Evolutionary conservation across 257 asterid species (phyloP).

Genomic region (Osmanthus fragrans): DNA sequence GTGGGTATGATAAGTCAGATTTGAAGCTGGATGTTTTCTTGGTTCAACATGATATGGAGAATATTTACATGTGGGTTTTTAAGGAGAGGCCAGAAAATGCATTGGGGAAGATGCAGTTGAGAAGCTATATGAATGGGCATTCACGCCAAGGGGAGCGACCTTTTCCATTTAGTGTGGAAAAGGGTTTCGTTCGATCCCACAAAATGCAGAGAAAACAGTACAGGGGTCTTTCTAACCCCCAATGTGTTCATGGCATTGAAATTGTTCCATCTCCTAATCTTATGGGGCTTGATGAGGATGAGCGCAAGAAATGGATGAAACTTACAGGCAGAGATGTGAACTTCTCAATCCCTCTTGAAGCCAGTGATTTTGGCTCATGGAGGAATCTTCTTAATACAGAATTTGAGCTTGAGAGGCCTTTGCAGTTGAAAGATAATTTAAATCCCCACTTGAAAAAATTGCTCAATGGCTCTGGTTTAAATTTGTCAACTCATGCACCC

Average conservation of each 20-base stretch:
- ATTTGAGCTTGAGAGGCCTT: slow-evolving; percentile 41
- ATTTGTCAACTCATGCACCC: slow-evolving; percentile 20
- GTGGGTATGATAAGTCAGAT: slow-evolving; percentile 44
- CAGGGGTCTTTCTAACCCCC: slow-evolving; percentile 51
- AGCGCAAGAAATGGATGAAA: slow-evolving; percentile 51
- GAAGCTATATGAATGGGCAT: slow-evolving; percentile 56
- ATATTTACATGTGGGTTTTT: slow-evolving; percentile 59
- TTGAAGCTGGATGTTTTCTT: slow-evolving; percentile 47
- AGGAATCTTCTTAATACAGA: slow-evolving; percentile 41
- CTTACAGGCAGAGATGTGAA: slow-evolving; percentile 47
- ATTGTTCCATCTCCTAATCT: slow-evolving; percentile 48
- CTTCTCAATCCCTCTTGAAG: slow-evolving; percentile 47
- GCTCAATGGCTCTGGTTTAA: slow-evolving; percentile 42
- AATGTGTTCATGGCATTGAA: slow-evolving; percentile 55
- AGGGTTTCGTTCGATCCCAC: slow-evolving; percentile 48
- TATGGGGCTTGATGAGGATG: slow-evolving; percentile 40
- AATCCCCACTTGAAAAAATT: slow-evolving; percentile 30
- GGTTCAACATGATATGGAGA: slow-evolving; percentile 59
- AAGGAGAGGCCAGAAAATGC: slow-evolving; percentile 58
- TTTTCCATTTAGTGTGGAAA: slow-evolving; percentile 48
- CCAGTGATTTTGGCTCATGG: slow-evolving; percentile 52
- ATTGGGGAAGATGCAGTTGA: slow-evolving; percentile 53
- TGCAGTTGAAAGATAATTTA: slow-evolving; percentile 25
- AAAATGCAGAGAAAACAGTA: slow-evolving; percentile 54
- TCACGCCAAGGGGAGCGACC: slow-evolving; percentile 53